Conservation (phyloP, 805 yeast species). For the Naumovozyma dairenensis region DNA sequence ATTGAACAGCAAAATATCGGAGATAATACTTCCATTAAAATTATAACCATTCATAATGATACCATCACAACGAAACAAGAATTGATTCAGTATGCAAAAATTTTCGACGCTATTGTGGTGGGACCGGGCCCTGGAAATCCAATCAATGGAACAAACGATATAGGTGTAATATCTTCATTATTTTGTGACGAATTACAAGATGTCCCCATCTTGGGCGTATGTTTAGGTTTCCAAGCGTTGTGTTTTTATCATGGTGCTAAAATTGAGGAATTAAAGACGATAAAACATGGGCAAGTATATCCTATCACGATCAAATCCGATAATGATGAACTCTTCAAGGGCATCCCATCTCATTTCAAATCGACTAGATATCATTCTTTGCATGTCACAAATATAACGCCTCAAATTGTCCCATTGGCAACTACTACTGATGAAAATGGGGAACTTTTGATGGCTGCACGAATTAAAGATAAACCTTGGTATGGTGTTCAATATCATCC, state of each 20-base stretch:
- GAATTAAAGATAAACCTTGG: conserved; percentile 52
- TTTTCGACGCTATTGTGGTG: conserved; percentile 66
- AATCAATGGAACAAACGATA: conserved; percentile 39
- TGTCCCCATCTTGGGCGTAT: conserved; percentile 78
- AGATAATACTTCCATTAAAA: conserved; percentile 15
- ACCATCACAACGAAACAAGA: conserved; percentile 26
- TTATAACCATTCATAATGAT: conserved; percentile 32
- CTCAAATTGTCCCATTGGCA: conserved; percentile 49
- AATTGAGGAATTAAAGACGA: conserved; percentile 42
- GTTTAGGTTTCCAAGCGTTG: conserved; percentile 85
- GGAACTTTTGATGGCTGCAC: conserved; percentile 68
- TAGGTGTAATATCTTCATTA: conserved; percentile 59
- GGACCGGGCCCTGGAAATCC: conserved; percentile 99
- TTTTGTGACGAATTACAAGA: conserved; percentile 29
- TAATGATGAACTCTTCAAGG: conserved; percentile 31
- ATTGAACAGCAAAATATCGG: conserved; percentile 40
- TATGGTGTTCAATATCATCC: conserved; percentile 97
- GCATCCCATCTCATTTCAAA: conserved; percentile 37
- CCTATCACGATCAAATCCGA: conserved; percentile 27
- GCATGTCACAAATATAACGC: conserved; percentile 31
- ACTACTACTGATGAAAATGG: conserved; percentile 38
- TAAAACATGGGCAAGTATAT: conserved; percentile 83
- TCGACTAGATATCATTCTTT: conserved; percentile 89
- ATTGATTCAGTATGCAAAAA: conserved; percentile 35
- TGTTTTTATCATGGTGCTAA: conserved; percentile 51